These are phyloP conservation scores for Rhodosporidiobolus sp. DNA, from an alignment of 768 basidiomycete species.

Conservation along the genomic window DNA sequence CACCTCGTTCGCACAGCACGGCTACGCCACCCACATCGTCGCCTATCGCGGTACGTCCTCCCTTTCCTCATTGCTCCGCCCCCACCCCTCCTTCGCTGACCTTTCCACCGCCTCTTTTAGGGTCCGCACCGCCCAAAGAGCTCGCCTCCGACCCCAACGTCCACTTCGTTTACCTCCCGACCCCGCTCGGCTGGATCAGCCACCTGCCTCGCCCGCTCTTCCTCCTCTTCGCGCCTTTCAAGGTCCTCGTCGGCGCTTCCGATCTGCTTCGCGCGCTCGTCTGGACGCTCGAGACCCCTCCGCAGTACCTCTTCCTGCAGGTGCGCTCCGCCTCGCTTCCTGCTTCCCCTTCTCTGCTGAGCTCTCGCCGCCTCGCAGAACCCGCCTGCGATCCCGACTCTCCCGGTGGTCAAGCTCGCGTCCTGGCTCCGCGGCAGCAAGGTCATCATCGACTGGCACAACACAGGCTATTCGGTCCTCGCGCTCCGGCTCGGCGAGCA, in stretches of 20 bases:
- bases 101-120: background rate
- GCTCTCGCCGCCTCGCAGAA: constrained; percentile 59
- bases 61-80: background rate
- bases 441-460: constrained; percentile 98
- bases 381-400: constrained; percentile 91
- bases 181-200: constrained; percentile 55
- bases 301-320: constrained; percentile 85
- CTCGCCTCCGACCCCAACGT: constrained; percentile 45
- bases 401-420: constrained; percentile 77
- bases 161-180: constrained; percentile 63
- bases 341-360: fast-evolving
- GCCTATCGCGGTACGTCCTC: constrained; percentile 69
- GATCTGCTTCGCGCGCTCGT: constrained; percentile 64
- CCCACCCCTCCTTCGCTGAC: background rate
- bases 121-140: constrained; percentile 3
- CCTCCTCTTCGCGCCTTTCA: constrained; percentile 63
- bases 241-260: constrained; percentile 68
- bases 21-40: constrained; percentile 73
- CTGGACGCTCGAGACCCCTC: constrained; percentile 61
- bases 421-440: constrained; percentile 67
- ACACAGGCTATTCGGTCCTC: constrained; percentile 89
- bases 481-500: constrained; percentile 69
- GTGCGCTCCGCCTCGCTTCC: constrained; percentile 54
- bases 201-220: constrained; percentile 64
- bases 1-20: constrained; percentile 77